Base-by-base conservation (phyloP, 768 basidiomycete genomes). In the Hortiboletus campestris region DNA sequence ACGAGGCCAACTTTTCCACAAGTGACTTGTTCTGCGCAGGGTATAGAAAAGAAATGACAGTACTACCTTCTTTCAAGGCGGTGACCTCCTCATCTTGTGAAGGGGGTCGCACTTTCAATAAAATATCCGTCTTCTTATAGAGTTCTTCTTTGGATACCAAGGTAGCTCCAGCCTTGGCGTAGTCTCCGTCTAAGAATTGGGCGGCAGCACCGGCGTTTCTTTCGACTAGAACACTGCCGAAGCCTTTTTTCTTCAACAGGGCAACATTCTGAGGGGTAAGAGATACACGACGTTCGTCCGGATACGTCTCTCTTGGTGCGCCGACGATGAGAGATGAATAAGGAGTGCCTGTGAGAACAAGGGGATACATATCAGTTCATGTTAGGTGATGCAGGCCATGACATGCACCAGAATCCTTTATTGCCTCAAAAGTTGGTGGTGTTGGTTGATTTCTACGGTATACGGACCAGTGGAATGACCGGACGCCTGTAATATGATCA, bases 101-200 rank as follows among this genome's bases (percentile, higher is more conserved):
- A 38, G 92, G 92, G 40, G 91, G 84, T 59, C 90, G 81, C 56
- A 94, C 91, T 81, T 94, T 94, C 58, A 94, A 76, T 67, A 93
- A 76, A 65, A 94, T 89, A 67, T 94, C 91, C 2, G 88, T 76
- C 42, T 75, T 74, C 46, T 72, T 74, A 67, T 84, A 87, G n/a
- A 92, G 72, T 58, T 89, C 84, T 53, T 88, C 84, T 55, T 77
- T 78, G 46, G 86, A 82, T n/a, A 85, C 87, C 56, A 94, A 70
- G 8, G 82, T 85, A 36, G 91, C 92, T 8, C 92, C 92, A 28
- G 89, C 92, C 36, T 83, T 82, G 56, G 74, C 74, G 64, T 92
- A 94, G 43, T 89, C 86, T 66, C 85, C 87, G 64, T 94, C 89
- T 58, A 85, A 73, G 71, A 94, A 94, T 67, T 91, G 86, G 6